Base-by-base conservation (phyloP, 176 grass and related monocot genomes). In the Musa troglodytarum region DNA sequence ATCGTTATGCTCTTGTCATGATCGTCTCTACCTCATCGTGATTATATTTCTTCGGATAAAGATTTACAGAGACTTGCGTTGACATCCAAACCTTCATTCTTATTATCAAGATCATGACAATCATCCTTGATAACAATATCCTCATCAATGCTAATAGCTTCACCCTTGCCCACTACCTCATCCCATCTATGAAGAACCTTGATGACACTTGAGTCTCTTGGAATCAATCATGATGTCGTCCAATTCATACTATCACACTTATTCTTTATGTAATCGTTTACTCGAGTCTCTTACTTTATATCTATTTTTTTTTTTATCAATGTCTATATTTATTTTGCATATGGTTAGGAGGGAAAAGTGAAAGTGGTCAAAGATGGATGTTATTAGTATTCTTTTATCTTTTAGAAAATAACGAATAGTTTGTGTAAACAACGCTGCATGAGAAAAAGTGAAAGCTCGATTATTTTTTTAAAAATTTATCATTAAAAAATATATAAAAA, bases 21-120 rank as follows among this genome's bases (percentile, higher is more conserved):
- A 5, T 34, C 0, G 0, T 34, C 0, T 34, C 5, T 5, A 3
- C 0, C 34, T 34, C 34, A 34, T 0, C 0, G 5, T 34, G 34
- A 34, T 34, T 34, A 5, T 0, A 3, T 29, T 29, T 29, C 0
- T 29, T 29, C 3, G 2, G 2, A 29, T 3, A 0, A 29, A 3
- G 29, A 29, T 3, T 71, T 1, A 10, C 2, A 29, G 52, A 15
- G 49, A 19, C 7, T 5, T 34, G 14, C 8, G 21, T 34, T 1
- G 2, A 71, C 49, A 8, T 71, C 15, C 49, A 52, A 43, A 9
- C 9, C 8, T 71, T 21, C 19, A 29, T 49, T 9, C 69, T 43
- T 0, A 15, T 43, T 43, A 12, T 17, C 49, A 71, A 53, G 69
- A 71, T 71, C 49, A 16, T 34, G 34, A 8, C 49, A 6, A 28